phyloP scores from a whole-genome alignment of 2,329 filamentous ascomycete species.

The Microdochium nivale region DNA sequence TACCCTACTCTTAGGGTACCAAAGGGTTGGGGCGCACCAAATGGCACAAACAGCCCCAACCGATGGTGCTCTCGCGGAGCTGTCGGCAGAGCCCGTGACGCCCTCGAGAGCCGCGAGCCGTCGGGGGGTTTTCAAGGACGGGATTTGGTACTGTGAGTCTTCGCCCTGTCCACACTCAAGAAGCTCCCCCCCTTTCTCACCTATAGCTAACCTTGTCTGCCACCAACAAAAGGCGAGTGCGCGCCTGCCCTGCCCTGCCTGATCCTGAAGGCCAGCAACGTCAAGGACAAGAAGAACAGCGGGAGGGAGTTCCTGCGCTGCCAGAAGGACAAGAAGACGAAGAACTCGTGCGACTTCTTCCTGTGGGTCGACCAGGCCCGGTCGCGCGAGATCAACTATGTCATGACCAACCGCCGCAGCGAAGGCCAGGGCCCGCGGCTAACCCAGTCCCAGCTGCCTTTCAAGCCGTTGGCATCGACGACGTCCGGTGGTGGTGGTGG shows the following conservation, averaged over 20 bases:
- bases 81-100: neutral
- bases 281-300: slow-evolving; percentile 36
- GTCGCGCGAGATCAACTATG: slow-evolving; percentile 31
- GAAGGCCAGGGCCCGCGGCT: slow-evolving; percentile 18
- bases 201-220: slow-evolving; percentile 24
- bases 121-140: neutral
- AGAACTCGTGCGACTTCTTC: slow-evolving; percentile 44
- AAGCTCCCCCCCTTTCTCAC: slow-evolving; percentile 15
- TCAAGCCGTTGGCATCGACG: neutral
- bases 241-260: slow-evolving; percentile 37
- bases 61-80: neutral
- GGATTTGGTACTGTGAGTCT: neutral
- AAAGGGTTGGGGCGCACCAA: neutral
- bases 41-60: neutral
- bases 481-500: slow-evolving; percentile 9
- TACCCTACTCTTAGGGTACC: too few relatives aligned
- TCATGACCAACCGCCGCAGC: slow-evolving; percentile 35
- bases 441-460: neutral
- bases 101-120: neutral
- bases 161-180: slow-evolving; percentile 4
- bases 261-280: slow-evolving; percentile 39
- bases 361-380: slow-evolving; percentile 47
- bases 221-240: slow-evolving; percentile 38
- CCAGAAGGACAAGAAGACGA: slow-evolving; percentile 29
- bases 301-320: slow-evolving; percentile 47